These are phyloP conservation scores for Globisporangium alternatum DNA, from an alignment of 352 stramenopile species.

Conservation along the genomic window DNA sequence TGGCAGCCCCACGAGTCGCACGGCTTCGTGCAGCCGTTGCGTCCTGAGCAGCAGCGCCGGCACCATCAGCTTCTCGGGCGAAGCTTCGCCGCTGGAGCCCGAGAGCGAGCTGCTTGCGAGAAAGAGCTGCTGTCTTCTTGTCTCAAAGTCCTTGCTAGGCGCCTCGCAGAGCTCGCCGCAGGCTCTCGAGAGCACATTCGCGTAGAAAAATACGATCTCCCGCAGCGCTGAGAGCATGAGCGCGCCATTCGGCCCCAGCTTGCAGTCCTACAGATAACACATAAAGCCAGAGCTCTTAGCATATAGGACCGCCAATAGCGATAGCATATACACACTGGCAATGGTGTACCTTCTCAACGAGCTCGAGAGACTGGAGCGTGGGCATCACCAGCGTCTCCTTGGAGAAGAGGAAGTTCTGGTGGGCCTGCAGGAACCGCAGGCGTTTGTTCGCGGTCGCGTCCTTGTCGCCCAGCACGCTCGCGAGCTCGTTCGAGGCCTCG, in stretches of 20 bases:
- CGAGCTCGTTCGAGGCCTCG: slow-evolving; percentile 55
- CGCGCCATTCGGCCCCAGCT: slow-evolving; percentile 41
- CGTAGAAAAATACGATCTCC: slow-evolving; percentile 38
- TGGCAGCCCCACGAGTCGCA: slow-evolving; percentile 38
- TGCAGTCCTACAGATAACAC: slow-evolving; percentile 16
- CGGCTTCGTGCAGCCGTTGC: slow-evolving; percentile 28
- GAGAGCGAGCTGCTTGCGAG: slow-evolving; percentile 7
- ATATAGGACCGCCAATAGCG: not conserved
- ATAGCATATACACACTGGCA: not conserved
- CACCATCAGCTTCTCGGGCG: slow-evolving; percentile 13
- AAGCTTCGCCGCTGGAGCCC: slow-evolving; percentile 10
- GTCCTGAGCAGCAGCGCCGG: slow-evolving; percentile 28
- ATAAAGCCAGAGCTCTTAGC: not conserved
- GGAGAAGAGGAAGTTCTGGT: slow-evolving; percentile 69
- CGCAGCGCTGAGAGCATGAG: slow-evolving; percentile 40
- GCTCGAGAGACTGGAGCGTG: slow-evolving; percentile 51
- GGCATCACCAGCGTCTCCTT: slow-evolving; percentile 62
- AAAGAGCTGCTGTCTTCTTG: slow-evolving; percentile 47
- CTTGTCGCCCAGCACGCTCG: slow-evolving; percentile 26
- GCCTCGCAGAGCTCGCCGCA: slow-evolving; percentile 42
- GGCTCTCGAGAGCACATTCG: slow-evolving; percentile 25
- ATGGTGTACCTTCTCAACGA: slow-evolving; percentile 38
- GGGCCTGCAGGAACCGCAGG: slow-evolving; percentile 56
- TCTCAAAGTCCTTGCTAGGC: slow-evolving; percentile 52
- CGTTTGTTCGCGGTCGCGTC: slow-evolving; percentile 24